Evolutionary conservation across 2,329 filamentous ascomycete species (phyloP), one percentile per base, ranked within the genome.

Genomic region (Hysterium pulicare): DNA sequence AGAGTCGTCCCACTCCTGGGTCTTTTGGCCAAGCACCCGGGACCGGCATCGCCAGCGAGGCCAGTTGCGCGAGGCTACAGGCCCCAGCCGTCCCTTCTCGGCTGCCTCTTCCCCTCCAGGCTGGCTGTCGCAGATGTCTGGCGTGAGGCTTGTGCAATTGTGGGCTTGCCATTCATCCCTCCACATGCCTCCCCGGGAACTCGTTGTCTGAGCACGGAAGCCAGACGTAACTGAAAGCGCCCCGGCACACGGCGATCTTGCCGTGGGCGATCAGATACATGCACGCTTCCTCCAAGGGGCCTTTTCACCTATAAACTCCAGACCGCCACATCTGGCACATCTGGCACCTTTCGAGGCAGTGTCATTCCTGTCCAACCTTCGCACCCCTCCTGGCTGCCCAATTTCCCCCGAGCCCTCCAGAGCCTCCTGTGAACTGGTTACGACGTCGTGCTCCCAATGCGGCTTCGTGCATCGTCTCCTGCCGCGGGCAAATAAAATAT

Each of bases 401-500:
- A 57, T 59, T 51, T n/a, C n/a, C n/a, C n/a, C n/a, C n/a, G n/a
- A n/a, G n/a, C 54, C 53, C 54, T 47, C 58, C 54, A 51, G 53
- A 60, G 55, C 55, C 54, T 60, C 59, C n/a, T n/a, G n/a, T 55
- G 52, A 61, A 55, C 53, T 61, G 56, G 54, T 58, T 58, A 60
- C 58, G 4, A 59, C 54, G 52, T 57, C 47, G 51, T 54, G 49
- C 51, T 57, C 64, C 64, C 54, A 61, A 67, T 67, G 62, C 61
- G 65, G 65, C 57, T 62, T 61, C 55, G 55, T 66, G 65, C 63
- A 66, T 64, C 51, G 56, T 62, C 58, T 63, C 56, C 61, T 58
- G 61, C 57, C 53, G 50, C 57, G 61, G 61, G 58, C 62, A 66
- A 62, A 58, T 65, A 64, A 67, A 61, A 66, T 66, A 59, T 62